phyloP scores from a whole-genome alignment of 179 eudicot genomes.

The Heliamphora ciliata region DNA sequence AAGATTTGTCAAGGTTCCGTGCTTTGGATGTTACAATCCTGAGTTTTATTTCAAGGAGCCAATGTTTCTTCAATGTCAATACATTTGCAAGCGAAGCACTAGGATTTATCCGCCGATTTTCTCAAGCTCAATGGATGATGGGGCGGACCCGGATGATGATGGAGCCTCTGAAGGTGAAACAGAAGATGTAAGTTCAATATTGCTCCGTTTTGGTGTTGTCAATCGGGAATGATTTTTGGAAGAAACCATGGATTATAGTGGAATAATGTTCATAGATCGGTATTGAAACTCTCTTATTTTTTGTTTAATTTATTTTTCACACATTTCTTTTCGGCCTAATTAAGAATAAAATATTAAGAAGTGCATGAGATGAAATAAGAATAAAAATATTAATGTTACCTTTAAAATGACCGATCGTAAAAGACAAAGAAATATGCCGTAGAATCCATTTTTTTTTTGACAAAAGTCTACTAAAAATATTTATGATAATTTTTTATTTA shows the following conservation, averaged over 20 bases:
- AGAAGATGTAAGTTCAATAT: constrained; percentile 33
- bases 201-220: neutral
- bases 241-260: neutral
- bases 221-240: neutral
- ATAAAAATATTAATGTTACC: too few relatives aligned
- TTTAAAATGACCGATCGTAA: too few relatives aligned
- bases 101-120: constrained; percentile 29
- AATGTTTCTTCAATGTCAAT: constrained; percentile 27
- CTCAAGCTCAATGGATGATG: constrained; percentile 38
- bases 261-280: neutral
- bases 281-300: too few relatives aligned
- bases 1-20: constrained; percentile 30
- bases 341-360: too few relatives aligned
- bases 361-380: too few relatives aligned
- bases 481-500: too few relatives aligned
- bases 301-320: too few relatives aligned
- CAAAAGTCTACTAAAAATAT: too few relatives aligned
- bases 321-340: too few relatives aligned
- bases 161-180: constrained; percentile 38
- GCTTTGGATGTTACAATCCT: constrained; percentile 29
- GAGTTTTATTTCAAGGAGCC: constrained; percentile 29
- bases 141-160: constrained; percentile 34
- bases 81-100: constrained; percentile 25
- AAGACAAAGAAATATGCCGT: too few relatives aligned
- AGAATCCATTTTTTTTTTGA: too few relatives aligned